Conservation (phyloP, 225 moss, liverwort and hornwort genomes). For the Straminergon stramineum region DNA sequence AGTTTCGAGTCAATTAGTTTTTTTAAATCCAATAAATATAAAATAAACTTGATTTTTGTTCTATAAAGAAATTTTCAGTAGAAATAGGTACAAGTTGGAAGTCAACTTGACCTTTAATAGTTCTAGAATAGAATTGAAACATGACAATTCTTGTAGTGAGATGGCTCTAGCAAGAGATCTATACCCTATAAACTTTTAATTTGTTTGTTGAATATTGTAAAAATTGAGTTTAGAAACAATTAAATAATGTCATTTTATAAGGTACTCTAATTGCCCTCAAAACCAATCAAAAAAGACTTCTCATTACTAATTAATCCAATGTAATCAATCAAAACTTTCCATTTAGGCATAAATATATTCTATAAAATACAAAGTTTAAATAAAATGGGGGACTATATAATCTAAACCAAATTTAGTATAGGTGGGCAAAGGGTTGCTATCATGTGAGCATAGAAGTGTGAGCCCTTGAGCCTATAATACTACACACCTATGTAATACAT, state of each 20-base stretch:
- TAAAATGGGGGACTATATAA: fast-evolving
- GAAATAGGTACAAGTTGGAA: neutral
- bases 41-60: neutral
- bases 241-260: neutral
- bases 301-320: neutral
- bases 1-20: neutral
- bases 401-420: no score
- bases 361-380: neutral
- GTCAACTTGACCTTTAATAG: neutral
- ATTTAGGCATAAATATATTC: neutral
- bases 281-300: neutral
- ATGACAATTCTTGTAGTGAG: neutral
- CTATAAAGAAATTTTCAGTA: neutral
- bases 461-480: no score
- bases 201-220: no score
- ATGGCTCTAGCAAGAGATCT: neutral
- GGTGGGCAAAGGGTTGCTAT: no score
- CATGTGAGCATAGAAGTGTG: no score
- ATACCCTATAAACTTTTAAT: no score
- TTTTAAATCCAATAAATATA: neutral
- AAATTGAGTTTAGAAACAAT: neutral
- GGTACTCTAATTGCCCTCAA: neutral
- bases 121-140: neutral
- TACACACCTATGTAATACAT: no score
- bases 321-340: neutral